Evolutionary conservation across 2,329 filamentous ascomycete species (phyloP).

Genomic region (Huntiella decipiens): DNA sequence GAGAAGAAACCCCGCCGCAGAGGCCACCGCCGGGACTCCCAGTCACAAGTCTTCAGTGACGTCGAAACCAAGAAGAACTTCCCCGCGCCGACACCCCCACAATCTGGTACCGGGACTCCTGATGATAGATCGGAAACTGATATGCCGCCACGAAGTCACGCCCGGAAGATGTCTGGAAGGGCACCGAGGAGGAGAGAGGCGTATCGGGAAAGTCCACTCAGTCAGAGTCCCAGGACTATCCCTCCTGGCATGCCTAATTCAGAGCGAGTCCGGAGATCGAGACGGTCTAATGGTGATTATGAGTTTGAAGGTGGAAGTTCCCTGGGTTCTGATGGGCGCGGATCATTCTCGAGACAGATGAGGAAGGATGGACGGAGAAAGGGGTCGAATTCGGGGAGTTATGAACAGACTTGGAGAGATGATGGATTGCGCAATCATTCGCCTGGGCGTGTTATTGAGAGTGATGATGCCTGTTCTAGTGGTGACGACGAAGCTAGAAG

Average conservation of each 20-base stretch:
- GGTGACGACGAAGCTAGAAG: too few relatives aligned
- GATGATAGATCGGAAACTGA: too few relatives aligned
- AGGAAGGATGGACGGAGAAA: neutral
- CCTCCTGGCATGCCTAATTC: constrained; percentile 1
- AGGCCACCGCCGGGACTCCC: neutral
- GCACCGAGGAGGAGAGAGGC: neutral
- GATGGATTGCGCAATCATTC: neutral
- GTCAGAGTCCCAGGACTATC: neutral
- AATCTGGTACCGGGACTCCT: neutral
- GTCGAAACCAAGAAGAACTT: neutral
- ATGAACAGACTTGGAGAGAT: too few relatives aligned
- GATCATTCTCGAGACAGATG: constrained; percentile 3
- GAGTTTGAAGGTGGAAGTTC: constrained; percentile 2
- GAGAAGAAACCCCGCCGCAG: constrained; percentile 1
- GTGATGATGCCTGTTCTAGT: too few relatives aligned
- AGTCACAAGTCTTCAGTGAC: neutral
- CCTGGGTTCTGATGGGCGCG: constrained; percentile 6
- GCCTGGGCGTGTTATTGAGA: too few relatives aligned
- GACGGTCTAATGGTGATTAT: constrained; percentile 3
- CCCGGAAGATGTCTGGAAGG: constrained; percentile 3
- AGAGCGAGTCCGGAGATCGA: constrained; percentile 5
- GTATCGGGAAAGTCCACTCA: neutral
- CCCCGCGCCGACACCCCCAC: neutral
- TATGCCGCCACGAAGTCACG: neutral
- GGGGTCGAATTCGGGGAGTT: too few relatives aligned